Evolutionary conservation across 164 flowering plant genomes (phyloP).

Genomic region (Hamamelis virginiana): DNA sequence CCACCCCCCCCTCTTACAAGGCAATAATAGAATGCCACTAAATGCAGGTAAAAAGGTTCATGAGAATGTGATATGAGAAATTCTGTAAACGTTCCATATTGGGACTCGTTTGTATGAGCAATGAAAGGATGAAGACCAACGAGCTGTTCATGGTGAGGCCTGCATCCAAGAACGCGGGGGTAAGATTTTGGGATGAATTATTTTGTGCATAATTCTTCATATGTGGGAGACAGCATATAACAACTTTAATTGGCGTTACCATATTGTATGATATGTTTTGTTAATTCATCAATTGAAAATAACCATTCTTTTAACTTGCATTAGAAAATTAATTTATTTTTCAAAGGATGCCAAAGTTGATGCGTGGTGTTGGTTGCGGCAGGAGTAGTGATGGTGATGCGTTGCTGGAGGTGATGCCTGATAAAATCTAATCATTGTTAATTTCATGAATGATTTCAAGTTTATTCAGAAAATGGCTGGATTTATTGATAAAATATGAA

Average conservation of each 20-base stretch:
- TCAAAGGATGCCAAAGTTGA: too few species aligned
- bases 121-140: not conserved
- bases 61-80: not conserved
- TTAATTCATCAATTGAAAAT: not conserved
- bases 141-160: not conserved
- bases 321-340: not conserved
- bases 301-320: not conserved
- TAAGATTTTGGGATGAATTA: not conserved
- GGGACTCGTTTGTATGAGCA: not conserved
- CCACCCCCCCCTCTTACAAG: not conserved
- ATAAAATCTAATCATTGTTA: too few species aligned
- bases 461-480: too few species aligned
- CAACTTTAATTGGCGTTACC: not conserved
- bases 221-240: not conserved
- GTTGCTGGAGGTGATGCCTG: too few species aligned
- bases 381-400: too few species aligned
- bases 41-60: not conserved
- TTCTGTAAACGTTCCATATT: not conserved
- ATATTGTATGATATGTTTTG: too few species aligned
- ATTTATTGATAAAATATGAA: too few species aligned
- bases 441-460: too few species aligned
- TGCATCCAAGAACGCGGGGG: constrained; percentile 2
- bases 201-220: not conserved
- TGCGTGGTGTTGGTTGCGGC: too few species aligned
- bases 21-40: not conserved